These are phyloP conservation scores for Geotrichum cucujoidarum DNA, from an alignment of 1,139 yeast genomes.

Conservation along the genomic window DNA sequence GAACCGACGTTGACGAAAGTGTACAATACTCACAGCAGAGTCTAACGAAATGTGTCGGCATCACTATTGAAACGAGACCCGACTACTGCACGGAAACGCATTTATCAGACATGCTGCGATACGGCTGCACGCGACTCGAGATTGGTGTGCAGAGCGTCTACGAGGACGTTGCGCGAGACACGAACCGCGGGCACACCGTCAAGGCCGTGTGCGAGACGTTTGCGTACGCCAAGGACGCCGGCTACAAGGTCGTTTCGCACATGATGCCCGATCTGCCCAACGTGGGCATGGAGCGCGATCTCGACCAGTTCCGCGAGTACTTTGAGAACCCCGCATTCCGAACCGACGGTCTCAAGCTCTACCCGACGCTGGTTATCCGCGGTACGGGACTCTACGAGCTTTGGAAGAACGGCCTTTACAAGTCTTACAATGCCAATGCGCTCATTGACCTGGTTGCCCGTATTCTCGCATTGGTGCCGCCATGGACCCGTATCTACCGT, in stretches of 20 bases:
- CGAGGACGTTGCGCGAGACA: constrained; percentile 97
- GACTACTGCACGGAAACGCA: constrained; percentile 97
- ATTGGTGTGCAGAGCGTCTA: constrained; percentile 96
- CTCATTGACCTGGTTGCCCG: constrained; percentile 92
- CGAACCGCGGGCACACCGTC: constrained; percentile 97
- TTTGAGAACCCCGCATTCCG: constrained; percentile 96
- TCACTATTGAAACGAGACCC: constrained; percentile 96
- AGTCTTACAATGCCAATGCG: constrained; percentile 91
- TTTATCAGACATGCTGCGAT: constrained; percentile 87
- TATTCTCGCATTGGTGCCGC: constrained; percentile 92
- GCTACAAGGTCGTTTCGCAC: constrained; percentile 94
- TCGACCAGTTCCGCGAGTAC: constrained; percentile 92
- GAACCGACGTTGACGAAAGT: constrained; percentile 84
- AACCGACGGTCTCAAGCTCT: constrained; percentile 92
- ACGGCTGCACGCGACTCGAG: constrained; percentile 95
- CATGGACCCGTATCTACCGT: constrained; percentile 98
- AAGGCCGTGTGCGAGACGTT: constrained; percentile 94
- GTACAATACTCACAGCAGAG: constrained; percentile 88
- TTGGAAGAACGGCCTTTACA: constrained; percentile 94
- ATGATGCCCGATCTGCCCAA: constrained; percentile 99
- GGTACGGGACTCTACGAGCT: constrained; percentile 96
- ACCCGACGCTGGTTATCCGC: constrained; percentile 93
- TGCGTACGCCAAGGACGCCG: constrained; percentile 94
- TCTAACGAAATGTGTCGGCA: constrained; percentile 95
- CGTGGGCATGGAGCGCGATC: constrained; percentile 97